phyloP scores from a whole-genome alignment of 1,139 yeast genomes.

The Blastobotrys persicus region DNA sequence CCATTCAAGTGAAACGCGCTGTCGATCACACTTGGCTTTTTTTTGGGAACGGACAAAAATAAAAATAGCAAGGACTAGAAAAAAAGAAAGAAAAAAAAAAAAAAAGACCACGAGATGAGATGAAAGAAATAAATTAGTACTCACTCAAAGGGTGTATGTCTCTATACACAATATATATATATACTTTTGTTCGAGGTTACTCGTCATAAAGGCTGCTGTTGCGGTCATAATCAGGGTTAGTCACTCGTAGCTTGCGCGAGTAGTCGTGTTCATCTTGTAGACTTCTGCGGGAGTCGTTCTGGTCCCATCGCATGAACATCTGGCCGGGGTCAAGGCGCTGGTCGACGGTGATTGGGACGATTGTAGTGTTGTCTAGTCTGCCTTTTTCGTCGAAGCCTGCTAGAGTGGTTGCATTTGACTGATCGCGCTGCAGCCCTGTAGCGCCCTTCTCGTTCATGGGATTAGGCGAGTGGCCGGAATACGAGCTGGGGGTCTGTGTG shows the following conservation, averaged over 20 bases:
- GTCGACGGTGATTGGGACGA: slow-evolving; percentile 54
- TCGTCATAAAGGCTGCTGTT: slow-evolving; percentile 9
- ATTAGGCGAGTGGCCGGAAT: slow-evolving; percentile 16
- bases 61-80: too few species aligned
- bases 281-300: slow-evolving; percentile 58
- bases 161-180: background rate
- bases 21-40: background rate
- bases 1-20: too few species aligned
- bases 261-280: slow-evolving; percentile 74
- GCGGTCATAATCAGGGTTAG: slow-evolving; percentile 49
- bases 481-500: background rate
- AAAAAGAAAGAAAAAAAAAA: too few species aligned
- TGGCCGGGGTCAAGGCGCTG: slow-evolving; percentile 66
- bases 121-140: background rate
- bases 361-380: slow-evolving; percentile 12
- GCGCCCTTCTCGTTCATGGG: slow-evolving; percentile 11
- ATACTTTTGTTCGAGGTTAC: background rate
- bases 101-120: too few species aligned
- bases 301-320: slow-evolving; percentile 53
- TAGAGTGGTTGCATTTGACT: slow-evolving; percentile 27
- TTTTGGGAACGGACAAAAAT: background rate
- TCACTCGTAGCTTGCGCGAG: slow-evolving; percentile 63
- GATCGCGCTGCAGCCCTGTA: slow-evolving; percentile 23
- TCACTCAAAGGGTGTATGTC: background rate
- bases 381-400: slow-evolving; percentile 31